Conservation (phyloP, 257 asterid species). For the Rubia yunnanensis region DNA sequence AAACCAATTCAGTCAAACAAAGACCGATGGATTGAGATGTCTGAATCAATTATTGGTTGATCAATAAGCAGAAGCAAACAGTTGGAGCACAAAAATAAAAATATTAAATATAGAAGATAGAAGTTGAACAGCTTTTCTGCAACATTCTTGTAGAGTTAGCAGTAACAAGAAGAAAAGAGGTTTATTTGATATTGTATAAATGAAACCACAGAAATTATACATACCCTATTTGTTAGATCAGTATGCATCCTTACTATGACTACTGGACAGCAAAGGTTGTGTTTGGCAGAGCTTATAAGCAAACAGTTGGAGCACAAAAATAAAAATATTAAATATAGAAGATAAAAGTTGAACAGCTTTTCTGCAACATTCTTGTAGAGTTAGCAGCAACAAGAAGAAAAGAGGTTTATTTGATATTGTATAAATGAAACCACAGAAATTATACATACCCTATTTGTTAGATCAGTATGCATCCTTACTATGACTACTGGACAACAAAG, state of each 20-base stretch:
- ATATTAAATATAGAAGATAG: background rate
- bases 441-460: too few species aligned
- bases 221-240: too few species aligned
- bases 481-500: background rate
- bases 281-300: too few species aligned
- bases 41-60: conserved; percentile 5
- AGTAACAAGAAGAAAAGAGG: background rate
- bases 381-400: background rate
- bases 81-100: background rate
- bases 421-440: too few species aligned
- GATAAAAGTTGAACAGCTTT: background rate
- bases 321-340: background rate
- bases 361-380: background rate
- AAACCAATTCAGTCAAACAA: conserved; percentile 6
- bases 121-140: too few species aligned
- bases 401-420: too few species aligned
- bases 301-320: background rate
- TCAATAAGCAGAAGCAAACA: background rate
- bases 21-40: conserved; percentile 1
- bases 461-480: background rate
- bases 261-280: background rate
- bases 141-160: background rate
- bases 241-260: background rate
- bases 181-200: too few species aligned
- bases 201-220: too few species aligned